Conservation (phyloP, 2,329 filamentous ascomycete genomes). For the Apiospora arundinis region DNA sequence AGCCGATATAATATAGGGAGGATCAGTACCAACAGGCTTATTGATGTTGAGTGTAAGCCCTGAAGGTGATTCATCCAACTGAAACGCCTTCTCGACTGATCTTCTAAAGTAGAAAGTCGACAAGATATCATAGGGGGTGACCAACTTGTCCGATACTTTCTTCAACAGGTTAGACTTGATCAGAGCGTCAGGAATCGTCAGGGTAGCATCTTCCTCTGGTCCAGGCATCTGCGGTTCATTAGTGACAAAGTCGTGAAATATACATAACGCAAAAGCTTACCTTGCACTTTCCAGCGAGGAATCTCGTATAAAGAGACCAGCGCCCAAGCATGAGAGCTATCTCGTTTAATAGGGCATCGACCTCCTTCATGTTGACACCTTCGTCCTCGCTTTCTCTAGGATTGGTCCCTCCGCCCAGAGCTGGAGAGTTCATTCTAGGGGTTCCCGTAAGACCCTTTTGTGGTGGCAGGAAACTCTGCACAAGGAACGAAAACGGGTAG, state of each 20-base stretch:
- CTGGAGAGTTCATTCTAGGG: slow-evolving; percentile 78
- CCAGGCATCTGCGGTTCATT: slow-evolving; percentile 54
- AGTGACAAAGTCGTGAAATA: slow-evolving; percentile 32
- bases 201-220: slow-evolving; percentile 57
- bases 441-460: slow-evolving; percentile 68
- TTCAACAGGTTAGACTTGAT: slow-evolving; percentile 78
- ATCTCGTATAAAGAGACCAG: slow-evolving; percentile 92
- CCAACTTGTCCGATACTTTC: slow-evolving; percentile 78
- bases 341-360: slow-evolving; percentile 86
- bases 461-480: slow-evolving; percentile 86
- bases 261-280: slow-evolving; percentile 54
- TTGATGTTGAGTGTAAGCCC: slow-evolving; percentile 79
- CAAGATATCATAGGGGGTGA: slow-evolving; percentile 86
- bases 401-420: slow-evolving; percentile 61
- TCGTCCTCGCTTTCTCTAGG: slow-evolving; percentile 81
- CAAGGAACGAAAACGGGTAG: slow-evolving; percentile 95
- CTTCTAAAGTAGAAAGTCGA: slow-evolving; percentile 96
- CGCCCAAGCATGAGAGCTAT: slow-evolving; percentile 90
- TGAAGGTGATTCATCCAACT: slow-evolving; percentile 86
- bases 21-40: slow-evolving; percentile 74
- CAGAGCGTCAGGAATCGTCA: slow-evolving; percentile 76
- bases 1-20: slow-evolving; percentile 91
- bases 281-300: slow-evolving; percentile 84
- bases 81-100: slow-evolving; percentile 96
- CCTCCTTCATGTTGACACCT: slow-evolving; percentile 93